These are phyloP conservation scores for Rossbeevera mucosa DNA, from an alignment of 768 basidiomycete species.

Conservation along the genomic window DNA sequence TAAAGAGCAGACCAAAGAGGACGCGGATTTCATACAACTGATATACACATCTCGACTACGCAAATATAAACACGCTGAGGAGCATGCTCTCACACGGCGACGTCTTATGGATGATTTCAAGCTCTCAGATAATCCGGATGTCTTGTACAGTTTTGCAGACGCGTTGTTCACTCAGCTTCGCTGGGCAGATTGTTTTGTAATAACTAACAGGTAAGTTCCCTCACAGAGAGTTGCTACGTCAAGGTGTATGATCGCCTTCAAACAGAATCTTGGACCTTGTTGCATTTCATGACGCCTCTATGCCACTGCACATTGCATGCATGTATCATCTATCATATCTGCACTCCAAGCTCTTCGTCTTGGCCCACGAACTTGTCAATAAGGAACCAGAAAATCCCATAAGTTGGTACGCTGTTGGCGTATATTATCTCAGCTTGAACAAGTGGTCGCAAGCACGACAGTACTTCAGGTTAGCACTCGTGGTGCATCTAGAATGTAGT, in stretches of 20 bases:
- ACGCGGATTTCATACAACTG: conserved; percentile 86
- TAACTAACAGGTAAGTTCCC: conserved; percentile 67
- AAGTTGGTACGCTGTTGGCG: conserved; percentile 98
- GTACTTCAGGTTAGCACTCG: conserved; percentile 77
- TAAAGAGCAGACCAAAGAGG: conserved; percentile 75
- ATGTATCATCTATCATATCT: conserved; percentile 94
- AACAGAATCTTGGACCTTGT: conserved; percentile 78
- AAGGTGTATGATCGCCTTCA: neutral
- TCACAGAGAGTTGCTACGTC: neutral
- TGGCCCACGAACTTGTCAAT: conserved; percentile 95
- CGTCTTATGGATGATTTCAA: conserved; percentile 80
- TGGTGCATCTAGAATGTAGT: neutral
- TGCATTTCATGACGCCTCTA: conserved; percentile 82
- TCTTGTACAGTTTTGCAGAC: conserved; percentile 87
- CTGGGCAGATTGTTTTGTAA: conserved; percentile 90
- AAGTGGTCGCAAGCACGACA: conserved; percentile 91
- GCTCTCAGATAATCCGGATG: conserved; percentile 88
- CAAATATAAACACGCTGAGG: conserved; percentile 80
- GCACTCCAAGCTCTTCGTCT: conserved; percentile 89
- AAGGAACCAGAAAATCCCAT: conserved; percentile 88
- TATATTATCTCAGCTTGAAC: conserved; percentile 86
- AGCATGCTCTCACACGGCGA: conserved; percentile 76
- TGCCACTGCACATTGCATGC: conserved; percentile 94
- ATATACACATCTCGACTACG: conserved; percentile 90
- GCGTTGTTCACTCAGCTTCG: conserved; percentile 82